Base-by-base conservation (phyloP, 768 basidiomycete genomes). In the Pholiota microspora region DNA sequence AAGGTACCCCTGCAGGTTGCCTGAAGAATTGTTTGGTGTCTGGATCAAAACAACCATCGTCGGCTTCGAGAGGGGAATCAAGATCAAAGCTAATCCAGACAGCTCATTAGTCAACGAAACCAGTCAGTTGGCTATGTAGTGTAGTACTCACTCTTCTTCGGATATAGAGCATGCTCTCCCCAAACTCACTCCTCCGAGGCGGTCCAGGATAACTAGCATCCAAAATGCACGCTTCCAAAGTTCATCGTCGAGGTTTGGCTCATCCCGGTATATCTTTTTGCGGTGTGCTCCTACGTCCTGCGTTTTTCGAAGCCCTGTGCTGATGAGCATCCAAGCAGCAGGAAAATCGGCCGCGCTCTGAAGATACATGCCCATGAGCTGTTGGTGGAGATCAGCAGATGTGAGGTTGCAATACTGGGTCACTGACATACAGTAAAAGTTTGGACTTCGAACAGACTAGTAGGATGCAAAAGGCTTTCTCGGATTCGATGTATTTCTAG, bases 41-140 rank as follows among this genome's bases (percentile, higher is more conserved):
- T 52, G 77, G 71, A 57, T 83, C 79, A 91, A 90, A 94, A 64
- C 84, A 92, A 57, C 86, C 82, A 61, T 88, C 86, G 59, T 95
- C 90, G 12, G 93, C 86, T 67, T 92, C 90, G 10, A 89, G 76
- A 35, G 90, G 90, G 29, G 89, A 71, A 44, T 92, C 92, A 24
- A 88, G 73, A 65, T 95, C 93, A 64, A 91, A 92, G 66, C 92
- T 94, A n/a, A n/a, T n/a, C n/a, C n/a, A n/a, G n/a, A n/a, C n/a
- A n/a, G n/a, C n/a, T n/a, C n/a, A n/a, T n/a, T n/a, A n/a, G n/a
- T n/a, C n/a, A n/a, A n/a, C n/a, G 59, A 13, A 34, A 35, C 28
- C 13, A 15, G 34, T 45, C 9, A 16, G 49, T 53, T n/a, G n/a
- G n/a, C n/a, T n/a, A n/a, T n/a, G n/a, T n/a, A 31, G 44, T 45